A percentile compares a stretch with the other conserved stretches of the same genome.
phyloP scores from a whole-genome alignment of 2,329 filamentous ascomycete species.

The Gremmenia infestans region DNA sequence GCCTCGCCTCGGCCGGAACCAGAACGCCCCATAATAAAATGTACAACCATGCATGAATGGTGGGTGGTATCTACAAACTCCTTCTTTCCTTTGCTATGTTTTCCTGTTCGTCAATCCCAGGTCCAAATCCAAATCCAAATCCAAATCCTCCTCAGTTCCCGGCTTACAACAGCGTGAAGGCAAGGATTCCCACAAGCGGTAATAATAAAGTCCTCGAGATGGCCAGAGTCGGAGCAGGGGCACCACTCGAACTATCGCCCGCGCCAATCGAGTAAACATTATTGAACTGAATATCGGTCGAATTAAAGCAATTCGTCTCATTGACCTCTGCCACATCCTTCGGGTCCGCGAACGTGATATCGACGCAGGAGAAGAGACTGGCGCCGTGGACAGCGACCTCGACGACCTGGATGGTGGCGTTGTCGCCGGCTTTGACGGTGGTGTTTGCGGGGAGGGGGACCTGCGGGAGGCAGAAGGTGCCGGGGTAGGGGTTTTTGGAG shows the following conservation, averaged over 20 bases:
- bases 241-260: neutral
- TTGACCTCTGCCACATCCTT: slow-evolving; percentile 74
- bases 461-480: slow-evolving; percentile 84
- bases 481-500: slow-evolving; percentile 76
- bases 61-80: neutral
- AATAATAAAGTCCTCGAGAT: neutral
- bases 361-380: slow-evolving; percentile 79
- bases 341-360: slow-evolving; percentile 85
- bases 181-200: neutral
- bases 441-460: slow-evolving; percentile 73
- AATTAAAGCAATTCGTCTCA: slow-evolving; percentile 83
- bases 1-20: neutral
- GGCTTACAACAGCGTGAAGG: neutral
- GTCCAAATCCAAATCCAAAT: neutral
- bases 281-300: slow-evolving; percentile 27
- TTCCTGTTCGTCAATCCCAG: neutral
- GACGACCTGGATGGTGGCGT: slow-evolving; percentile 84
- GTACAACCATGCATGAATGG: neutral
- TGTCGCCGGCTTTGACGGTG: slow-evolving; percentile 72
- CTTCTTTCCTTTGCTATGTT: neutral
- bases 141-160: neutral
- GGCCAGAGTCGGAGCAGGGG: neutral
- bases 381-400: slow-evolving; percentile 81
- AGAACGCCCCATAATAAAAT: neutral
- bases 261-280: slow-evolving; percentile 61